phyloP scores from a whole-genome alignment of 148 eudicot species.

The Dianthus caryophyllus region DNA sequence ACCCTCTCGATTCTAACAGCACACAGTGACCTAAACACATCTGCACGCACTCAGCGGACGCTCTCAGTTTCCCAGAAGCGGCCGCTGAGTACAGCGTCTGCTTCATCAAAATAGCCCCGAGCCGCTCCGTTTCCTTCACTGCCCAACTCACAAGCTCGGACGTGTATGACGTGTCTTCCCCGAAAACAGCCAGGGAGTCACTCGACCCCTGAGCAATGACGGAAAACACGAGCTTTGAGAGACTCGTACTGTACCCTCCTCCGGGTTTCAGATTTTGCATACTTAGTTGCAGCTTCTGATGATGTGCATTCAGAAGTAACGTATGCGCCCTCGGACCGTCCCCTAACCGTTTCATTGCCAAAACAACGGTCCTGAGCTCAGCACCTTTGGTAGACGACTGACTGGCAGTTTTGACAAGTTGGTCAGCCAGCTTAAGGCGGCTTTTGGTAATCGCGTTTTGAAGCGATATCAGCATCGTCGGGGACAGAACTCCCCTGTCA shows the following conservation, averaged over 20 bases:
- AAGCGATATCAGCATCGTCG: slow-evolving; percentile 38
- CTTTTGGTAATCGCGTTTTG: slow-evolving; percentile 50
- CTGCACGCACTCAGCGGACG: slow-evolving; percentile 65
- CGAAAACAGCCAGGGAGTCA: slow-evolving; percentile 71
- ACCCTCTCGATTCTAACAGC: slow-evolving; percentile 67
- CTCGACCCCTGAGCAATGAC: slow-evolving; percentile 76
- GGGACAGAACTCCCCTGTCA: slow-evolving; percentile 26
- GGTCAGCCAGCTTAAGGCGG: slow-evolving; percentile 66
- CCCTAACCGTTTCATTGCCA: slow-evolving; percentile 68
- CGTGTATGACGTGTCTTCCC: slow-evolving; percentile 60
- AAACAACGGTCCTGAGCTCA: slow-evolving; percentile 65
- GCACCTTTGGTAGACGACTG: slow-evolving; percentile 67
- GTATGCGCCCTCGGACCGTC: slow-evolving; percentile 85
- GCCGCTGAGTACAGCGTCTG: slow-evolving; percentile 57
- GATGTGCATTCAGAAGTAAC: slow-evolving; percentile 63
- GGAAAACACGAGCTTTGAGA: slow-evolving; percentile 70
- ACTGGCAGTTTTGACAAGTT: slow-evolving; percentile 57
- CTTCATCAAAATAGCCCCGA: slow-evolving; percentile 52
- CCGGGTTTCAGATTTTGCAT: slow-evolving; percentile 49
- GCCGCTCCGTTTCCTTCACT: slow-evolving; percentile 50
- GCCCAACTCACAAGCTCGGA: slow-evolving; percentile 95
- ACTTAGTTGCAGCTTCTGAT: slow-evolving; percentile 39
- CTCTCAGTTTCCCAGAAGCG: slow-evolving; percentile 64
- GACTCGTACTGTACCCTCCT: slow-evolving; percentile 40
- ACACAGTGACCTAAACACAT: slow-evolving; percentile 68